Base-by-base conservation (phyloP, 2,329 filamentous ascomycete species). In the Talaromyces sp. region DNA sequence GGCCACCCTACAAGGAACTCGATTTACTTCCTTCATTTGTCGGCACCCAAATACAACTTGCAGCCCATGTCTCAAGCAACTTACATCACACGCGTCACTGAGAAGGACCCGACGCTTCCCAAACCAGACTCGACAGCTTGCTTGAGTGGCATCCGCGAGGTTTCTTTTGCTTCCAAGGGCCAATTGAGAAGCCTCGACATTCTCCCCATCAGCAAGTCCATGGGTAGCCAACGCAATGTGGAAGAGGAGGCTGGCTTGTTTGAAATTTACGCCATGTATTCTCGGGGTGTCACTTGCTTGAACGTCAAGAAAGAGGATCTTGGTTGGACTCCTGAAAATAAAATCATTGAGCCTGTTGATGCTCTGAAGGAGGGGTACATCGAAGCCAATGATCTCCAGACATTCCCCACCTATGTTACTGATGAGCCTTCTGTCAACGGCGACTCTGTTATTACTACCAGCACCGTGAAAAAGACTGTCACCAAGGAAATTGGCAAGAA, bases 1-100 rank as follows among this genome's bases (percentile, higher is more conserved):
- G 96, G 93, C 38, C 95, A 99, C 71, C 95, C 96, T 11, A 98
- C 93, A 1, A 87, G 95, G 65, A 99, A 99, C 79, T 97, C 93
- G 8, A 88, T 99, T 75, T 99, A 97, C 80, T 96, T 99, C 78
- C 86, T 97, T 56, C 93, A 98, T 70, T 81, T 99, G 41, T 98
- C 93, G 57, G 93, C 93, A 46, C 95, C 95, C 21, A 91, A 91
- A 76, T 98, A 99, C 80, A 90, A 88, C 68, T 81, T 98, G 63
- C 81, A 83, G 21, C 83, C 85, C 65, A 85, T 97, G 75, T 89
- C 90, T 27, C 95, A 99, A 78, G 92, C 93, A 55, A 87, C 89
- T 26, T 99, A 92, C 75, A 88, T 97, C 66, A 85, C 89, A 72
- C 88, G 88, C 64, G 82, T 97, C 61, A 86, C 88, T 13, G 82